Evolutionary conservation across 164 flowering plant species (phyloP), one percentile per base, ranked within the genome.

Genomic region (Warburgia ugandensis): DNA sequence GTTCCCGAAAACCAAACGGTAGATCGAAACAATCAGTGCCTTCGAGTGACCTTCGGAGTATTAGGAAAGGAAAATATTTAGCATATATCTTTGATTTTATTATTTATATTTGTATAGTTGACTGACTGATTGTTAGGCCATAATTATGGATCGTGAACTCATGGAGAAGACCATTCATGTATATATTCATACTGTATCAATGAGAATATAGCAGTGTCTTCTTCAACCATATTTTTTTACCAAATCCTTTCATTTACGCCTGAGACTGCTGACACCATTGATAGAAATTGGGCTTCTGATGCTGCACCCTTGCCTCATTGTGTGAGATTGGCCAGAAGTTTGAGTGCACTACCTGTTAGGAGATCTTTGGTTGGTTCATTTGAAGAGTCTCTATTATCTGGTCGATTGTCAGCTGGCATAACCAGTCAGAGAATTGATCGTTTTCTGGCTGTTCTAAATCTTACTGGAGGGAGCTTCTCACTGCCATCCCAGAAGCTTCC

Each of bases 311-410:
- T 48, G 8, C 56, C 66, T 16, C 73, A 59, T 43, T 56, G 66
- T 55, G 52, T 48, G 21, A 78, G 67, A 53, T 52, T 67, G 2
- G 39, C 62, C 29, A 78, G 81, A 60, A 76, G 69, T 55, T 63
- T 75, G 54, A 75, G 80, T 70, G 80, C 72, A 41, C 77, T 60
- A 23, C 63, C 82, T 22, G 76, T 79, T 30, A 65, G 87, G 59
- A 80, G 96, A 62, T 84, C 97, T 12, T 76, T 91, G 77, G 89
- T 91, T 65, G 97, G 97, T 65, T 91, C 97, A 8, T 91, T 91
- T 68, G 97, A 91, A 71, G 97, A 91, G 59, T 91, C 94, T 47
- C 66, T 91, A 8, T 63, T 91, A 62, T 86, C 97, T 52, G 97
- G 97, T 52, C 78, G 89, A 13, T 71, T 83, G 21, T 59, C 76